Evolutionary conservation across 2,329 filamentous ascomycete species (phyloP), one percentile per base, ranked within the genome.

Genomic region (Aspergillus awamori): DNA sequence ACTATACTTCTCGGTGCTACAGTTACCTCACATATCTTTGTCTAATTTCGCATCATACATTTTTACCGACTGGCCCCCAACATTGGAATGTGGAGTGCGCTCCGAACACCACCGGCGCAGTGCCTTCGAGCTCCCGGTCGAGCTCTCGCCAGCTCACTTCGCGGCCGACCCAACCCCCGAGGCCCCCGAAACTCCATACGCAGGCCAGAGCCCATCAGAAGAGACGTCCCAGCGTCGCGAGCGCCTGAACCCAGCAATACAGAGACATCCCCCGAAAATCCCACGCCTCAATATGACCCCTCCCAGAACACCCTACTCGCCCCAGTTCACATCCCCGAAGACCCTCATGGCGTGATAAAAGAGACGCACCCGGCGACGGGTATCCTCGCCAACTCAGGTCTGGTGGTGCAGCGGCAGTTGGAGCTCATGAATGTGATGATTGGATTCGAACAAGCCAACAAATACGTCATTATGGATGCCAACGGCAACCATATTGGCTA

Each of bases 371-470:
- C 86, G 0, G 85, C 86, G 1, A 80, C 82, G 57, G 77, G 79
- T 7, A 79, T 89, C 20, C 76, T 89, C 20, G 80, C 83, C 47
- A 87, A 89, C 68, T 87, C 86, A 2, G 82, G 84, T 8, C 77
- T 89, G 48, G 82, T 89, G 6, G 81, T 89, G 8, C 86, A 88
- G 65, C 78, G 87, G 33, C 86, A 89, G 67, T 69, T 89, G 28
- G 87, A 89, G 69, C 82, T 88, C 77, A 87, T 88, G 84, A 89
- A 88, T 72, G 79, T 89, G 8, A 80, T 89, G 68, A 76, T 88
- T 63, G 86, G 87, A 1, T 88, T 88, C 65, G 87, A 89, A 72
- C 87, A 89, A 71, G 86, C 87, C 11, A 89, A 89, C 68, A 82
- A 82, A 71, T 89, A 89, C 70, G 81, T 87, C 13, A 87, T 89